Conservation (phyloP, 257 asterid genomes). For the Osmanthus fragrans region DNA sequence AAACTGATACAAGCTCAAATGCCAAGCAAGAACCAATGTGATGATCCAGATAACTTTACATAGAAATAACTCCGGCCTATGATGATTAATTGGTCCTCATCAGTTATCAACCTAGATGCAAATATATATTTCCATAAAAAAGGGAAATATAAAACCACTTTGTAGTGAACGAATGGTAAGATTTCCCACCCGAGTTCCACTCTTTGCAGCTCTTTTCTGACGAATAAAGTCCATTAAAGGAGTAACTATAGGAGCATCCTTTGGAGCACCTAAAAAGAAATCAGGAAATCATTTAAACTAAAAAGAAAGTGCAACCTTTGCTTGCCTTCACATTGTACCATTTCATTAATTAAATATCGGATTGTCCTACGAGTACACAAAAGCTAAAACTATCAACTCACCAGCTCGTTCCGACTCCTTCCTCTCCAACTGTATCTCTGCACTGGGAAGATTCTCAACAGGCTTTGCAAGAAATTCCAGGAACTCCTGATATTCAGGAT, state of each 20-base stretch:
- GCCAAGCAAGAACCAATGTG: conserved; percentile 1
- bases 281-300: conserved; percentile 24
- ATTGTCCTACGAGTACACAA: conserved; percentile 4
- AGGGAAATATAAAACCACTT: conserved; percentile 18
- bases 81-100: neutral
- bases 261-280: conserved; percentile 66
- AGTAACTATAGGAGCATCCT: conserved; percentile 81
- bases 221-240: conserved; percentile 96
- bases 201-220: conserved; percentile 93
- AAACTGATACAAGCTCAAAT: neutral
- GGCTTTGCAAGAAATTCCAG: conserved; percentile 69
- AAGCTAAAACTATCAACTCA: conserved; percentile 34
- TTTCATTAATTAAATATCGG: conserved; percentile 12
- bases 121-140: conserved; percentile 2
- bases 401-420: conserved; percentile 45
- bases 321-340: neutral
- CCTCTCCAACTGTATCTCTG: conserved; percentile 13
- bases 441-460: conserved; percentile 14
- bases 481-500: conserved; percentile 30
- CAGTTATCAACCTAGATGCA: conserved; percentile 15
- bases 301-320: neutral
- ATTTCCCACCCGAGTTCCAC: conserved; percentile 79
- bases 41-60: neutral
- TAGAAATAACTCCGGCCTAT: conserved; percentile 13
- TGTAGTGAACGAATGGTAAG: conserved; percentile 8